Base-by-base conservation (phyloP, 2,329 filamentous ascomycete species). In the Penicillium sp. region DNA sequence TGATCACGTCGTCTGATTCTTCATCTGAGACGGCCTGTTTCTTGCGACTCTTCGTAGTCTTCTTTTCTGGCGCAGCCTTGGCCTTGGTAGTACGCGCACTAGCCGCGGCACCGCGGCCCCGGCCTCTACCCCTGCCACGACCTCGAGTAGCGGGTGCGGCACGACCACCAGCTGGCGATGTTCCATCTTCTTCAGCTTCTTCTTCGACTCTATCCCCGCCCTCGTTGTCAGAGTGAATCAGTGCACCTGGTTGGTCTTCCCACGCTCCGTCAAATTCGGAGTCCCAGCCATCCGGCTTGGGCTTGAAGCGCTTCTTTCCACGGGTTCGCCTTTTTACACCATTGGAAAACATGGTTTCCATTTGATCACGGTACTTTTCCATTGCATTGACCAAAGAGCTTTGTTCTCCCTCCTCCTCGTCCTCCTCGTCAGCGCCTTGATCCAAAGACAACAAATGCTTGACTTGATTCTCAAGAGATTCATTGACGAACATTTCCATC, bases 221-320 rank as follows among this genome's bases (percentile, higher is more conserved):
- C 56, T 82, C 75, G 18, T 78, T 70, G n/a, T 82, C 79, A 2
- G 77, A 77, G 54, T 75, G 75, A 43, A 86, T 79, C 5, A 86
- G 71, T 1, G 87, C 90, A 7, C 84, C 87, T 0, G 89, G 85
- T 55, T 91, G 86, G 45, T 94, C 89, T 56, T 88, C 88, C 92
- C 93, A 97, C 47, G 82, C 81, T 0, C 92, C 94, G 47, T 96
- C 88, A 24, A 92, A 77, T 61, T 97, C 93, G n/a, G 86, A 90
- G 67, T 97, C 91, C 92, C 92, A 97, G 2, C 80, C 81, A 10
- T 85, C 83, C 1, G 93, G 93, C 70, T 87, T 90, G 0, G 90
- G 87, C 69, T 90, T 93, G 56, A 90, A 79, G 59, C 79, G 85
- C 66, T 79, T 84, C 65, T 80, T 82, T 42, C 78, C 69, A 47